These are phyloP conservation scores for Phlebopus sp. DNA, from an alignment of 1,284 basidiomycete genomes.

Conservation along the genomic window DNA sequence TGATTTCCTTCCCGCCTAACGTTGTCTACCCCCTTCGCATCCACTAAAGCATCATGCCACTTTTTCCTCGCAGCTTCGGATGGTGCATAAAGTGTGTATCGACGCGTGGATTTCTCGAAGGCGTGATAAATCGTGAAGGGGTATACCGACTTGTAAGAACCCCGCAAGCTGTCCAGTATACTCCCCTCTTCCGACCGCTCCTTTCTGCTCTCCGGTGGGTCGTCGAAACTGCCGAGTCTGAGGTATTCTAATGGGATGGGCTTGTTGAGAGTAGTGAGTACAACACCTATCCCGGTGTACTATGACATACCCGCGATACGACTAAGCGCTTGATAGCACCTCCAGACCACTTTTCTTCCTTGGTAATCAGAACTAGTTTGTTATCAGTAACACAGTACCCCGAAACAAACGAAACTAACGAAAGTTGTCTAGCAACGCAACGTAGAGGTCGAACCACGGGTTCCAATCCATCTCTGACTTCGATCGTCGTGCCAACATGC, in stretches of 20 bases:
- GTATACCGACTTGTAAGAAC: slow-evolving; percentile 52
- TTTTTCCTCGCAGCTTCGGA: slow-evolving; percentile 55
- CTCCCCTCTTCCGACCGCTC: slow-evolving; percentile 57
- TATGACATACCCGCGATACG: slow-evolving; percentile 56
- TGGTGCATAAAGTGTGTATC: slow-evolving; percentile 68
- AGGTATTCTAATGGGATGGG: slow-evolving; percentile 76
- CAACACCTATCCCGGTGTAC: not conserved
- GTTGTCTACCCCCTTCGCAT: slow-evolving; percentile 60
- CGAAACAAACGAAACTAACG: slow-evolving; percentile 40
- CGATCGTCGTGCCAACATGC: slow-evolving; percentile 51
- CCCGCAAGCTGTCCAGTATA: slow-evolving; percentile 55
- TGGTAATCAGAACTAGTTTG: slow-evolving; percentile 58
- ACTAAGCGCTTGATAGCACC: slow-evolving; percentile 50
- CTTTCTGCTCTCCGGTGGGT: slow-evolving; percentile 55
- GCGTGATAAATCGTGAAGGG: slow-evolving; percentile 77
- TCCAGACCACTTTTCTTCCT: slow-evolving; percentile 52
- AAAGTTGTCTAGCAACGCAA: slow-evolving; percentile 76
- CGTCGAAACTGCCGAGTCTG: slow-evolving; percentile 62
- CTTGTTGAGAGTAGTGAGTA: slow-evolving; percentile 35
- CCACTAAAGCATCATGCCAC: slow-evolving; percentile 60
- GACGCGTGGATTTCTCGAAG: slow-evolving; percentile 47
- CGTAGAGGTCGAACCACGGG: slow-evolving; percentile 63
- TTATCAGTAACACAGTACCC: slow-evolving; percentile 6
- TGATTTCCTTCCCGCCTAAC: slow-evolving; percentile 66
- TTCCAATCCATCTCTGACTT: slow-evolving; percentile 59